Percentiles rank a stretch among this genome's conserved stretches.
phyloP scores from a whole-genome alignment of 345 rosid genomes.

The Physaria fendleri region DNA sequence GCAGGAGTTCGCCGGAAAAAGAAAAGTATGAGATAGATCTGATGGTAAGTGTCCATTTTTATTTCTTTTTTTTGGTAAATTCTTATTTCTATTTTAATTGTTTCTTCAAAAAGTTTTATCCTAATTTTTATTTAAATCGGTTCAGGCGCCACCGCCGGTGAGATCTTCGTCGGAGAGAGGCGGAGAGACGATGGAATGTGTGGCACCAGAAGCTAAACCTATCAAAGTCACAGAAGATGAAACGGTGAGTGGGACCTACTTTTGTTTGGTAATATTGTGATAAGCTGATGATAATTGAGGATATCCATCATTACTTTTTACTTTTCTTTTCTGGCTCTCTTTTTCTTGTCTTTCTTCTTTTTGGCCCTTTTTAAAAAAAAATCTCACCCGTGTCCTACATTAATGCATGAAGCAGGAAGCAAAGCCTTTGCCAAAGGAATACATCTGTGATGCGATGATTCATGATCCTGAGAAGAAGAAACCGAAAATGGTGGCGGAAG shows the following conservation, averaged over 20 bases:
- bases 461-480: slow-evolving; percentile 41
- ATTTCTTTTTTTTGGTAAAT: not conserved
- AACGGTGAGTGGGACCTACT: slow-evolving; percentile 60
- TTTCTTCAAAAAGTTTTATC: not conserved
- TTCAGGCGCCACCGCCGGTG: slow-evolving; percentile 80
- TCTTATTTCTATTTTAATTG: not conserved
- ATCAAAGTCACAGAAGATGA: slow-evolving; percentile 44
- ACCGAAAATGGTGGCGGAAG: slow-evolving; percentile 32
- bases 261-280: slow-evolving; percentile 20
- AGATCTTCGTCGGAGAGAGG: slow-evolving; percentile 87
- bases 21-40: slow-evolving; percentile 94
- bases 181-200: slow-evolving; percentile 47
- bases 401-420: slow-evolving; percentile 39
- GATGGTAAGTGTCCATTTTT: slow-evolving; percentile 57
- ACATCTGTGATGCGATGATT: slow-evolving; percentile 33
- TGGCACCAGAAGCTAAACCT: slow-evolving; percentile 58
- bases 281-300: slow-evolving; percentile 16
- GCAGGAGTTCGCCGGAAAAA: slow-evolving; percentile 31
- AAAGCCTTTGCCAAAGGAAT: slow-evolving; percentile 44
- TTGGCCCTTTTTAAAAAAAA: not conserved
- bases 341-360: slow-evolving; percentile 21
- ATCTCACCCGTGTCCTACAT: slow-evolving; percentile 1
- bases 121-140: not conserved
- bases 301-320: slow-evolving; percentile 14
- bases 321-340: slow-evolving; percentile 5